Evolutionary conservation across 148 eudicot species (phyloP).

Genomic region (Rhododendron ovatum): DNA sequence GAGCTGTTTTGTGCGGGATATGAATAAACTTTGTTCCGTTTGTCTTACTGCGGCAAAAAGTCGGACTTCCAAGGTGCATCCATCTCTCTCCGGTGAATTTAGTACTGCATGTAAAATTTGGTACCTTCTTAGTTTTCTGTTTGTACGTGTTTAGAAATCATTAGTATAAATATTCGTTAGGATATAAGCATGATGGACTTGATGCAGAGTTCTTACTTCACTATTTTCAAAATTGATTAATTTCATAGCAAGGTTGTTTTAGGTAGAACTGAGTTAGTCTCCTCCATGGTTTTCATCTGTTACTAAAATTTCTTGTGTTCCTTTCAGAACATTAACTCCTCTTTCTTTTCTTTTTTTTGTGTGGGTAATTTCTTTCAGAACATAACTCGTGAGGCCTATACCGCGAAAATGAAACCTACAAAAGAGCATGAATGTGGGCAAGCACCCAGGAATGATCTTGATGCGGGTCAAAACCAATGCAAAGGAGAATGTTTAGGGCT

Average conservation of each 20-base stretch:
- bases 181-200: background rate
- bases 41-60: background rate
- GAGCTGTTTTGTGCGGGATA: background rate
- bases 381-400: background rate
- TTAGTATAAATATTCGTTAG: background rate
- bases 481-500: background rate
- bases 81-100: background rate
- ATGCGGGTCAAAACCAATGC: background rate
- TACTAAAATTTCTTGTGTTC: no score
- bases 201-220: background rate
- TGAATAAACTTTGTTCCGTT: background rate
- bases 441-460: background rate
- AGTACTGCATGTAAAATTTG: background rate
- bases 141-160: background rate
- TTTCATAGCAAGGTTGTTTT: background rate
- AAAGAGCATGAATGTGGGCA: background rate
- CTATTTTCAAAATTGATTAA: background rate
- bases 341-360: background rate
- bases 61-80: constrained; percentile 2
- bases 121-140: background rate
- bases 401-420: background rate
- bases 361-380: constrained; percentile 8
- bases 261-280: no score
- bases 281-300: no score
- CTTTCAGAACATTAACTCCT: no score